These are phyloP conservation scores for Rhododendron molle DNA, from an alignment of 148 eudicot genomes.

Conservation along the genomic window DNA sequence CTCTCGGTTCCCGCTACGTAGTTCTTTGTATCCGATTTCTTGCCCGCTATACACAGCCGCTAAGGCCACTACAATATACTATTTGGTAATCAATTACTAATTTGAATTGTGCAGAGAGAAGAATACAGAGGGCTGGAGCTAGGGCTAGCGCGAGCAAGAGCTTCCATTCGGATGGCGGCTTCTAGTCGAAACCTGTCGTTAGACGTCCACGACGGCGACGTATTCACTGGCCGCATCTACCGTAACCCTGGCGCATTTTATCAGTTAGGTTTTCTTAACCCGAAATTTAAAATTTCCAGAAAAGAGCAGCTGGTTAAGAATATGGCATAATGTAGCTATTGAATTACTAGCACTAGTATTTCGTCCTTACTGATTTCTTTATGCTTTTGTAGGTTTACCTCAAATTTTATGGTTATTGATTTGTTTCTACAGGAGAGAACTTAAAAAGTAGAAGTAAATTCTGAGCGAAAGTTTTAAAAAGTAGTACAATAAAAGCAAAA, in stretches of 20 bases:
- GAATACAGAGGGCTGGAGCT: conserved; percentile 29
- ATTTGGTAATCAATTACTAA: no score
- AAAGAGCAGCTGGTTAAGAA: not conserved
- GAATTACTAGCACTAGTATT: not conserved
- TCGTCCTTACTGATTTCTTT: not conserved
- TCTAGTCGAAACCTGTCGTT: conserved; percentile 27
- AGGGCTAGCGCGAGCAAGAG: conserved; percentile 69
- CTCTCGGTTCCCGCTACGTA: no score
- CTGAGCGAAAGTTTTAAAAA: not conserved
- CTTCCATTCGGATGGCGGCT: conserved; percentile 45
- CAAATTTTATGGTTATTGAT: not conserved
- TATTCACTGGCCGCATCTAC: conserved; percentile 31
- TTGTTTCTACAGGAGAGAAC: not conserved
- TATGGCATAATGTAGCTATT: not conserved
- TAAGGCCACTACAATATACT: no score
- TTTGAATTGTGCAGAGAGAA: conserved; percentile 19
- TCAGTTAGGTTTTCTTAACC: conserved; percentile 33
- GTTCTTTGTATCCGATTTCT: no score
- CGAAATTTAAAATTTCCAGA: not conserved
- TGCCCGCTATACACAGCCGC: no score
- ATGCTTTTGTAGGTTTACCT: not conserved
- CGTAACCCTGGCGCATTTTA: conserved; percentile 57
- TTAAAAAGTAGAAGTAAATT: not conserved
- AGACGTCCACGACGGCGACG: not conserved
- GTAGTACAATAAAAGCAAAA: not conserved